A percentile compares a stretch with the other conserved stretches of the same genome.
phyloP scores from a whole-genome alignment of 2,329 filamentous ascomycete species.

The Talaromyces amestolkiae region DNA sequence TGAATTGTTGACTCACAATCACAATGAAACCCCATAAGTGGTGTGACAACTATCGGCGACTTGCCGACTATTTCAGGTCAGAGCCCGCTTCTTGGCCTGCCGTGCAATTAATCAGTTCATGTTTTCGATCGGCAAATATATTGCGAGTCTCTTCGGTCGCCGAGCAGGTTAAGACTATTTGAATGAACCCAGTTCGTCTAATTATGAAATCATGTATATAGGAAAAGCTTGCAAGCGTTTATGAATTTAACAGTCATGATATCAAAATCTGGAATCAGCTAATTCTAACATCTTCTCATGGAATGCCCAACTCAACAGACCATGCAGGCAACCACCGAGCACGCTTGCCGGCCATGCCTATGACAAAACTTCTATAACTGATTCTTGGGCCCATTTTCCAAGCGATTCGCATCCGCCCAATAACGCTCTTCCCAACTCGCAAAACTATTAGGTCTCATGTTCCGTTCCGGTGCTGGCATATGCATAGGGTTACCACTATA shows the following conservation, averaged over 20 bases:
- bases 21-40: background rate
- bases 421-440: background rate
- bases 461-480: background rate
- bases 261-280: background rate
- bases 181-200: background rate
- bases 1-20: background rate
- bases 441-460: background rate
- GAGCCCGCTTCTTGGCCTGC: background rate
- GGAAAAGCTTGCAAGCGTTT: background rate
- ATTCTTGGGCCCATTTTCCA: background rate
- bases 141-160: background rate
- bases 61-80: background rate
- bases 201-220: background rate
- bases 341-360: background rate
- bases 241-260: background rate
- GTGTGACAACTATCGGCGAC: background rate
- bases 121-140: background rate
- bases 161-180: background rate
- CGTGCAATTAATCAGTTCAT: no score
- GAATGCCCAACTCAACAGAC: background rate
- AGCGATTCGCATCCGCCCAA: background rate
- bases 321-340: background rate
- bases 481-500: background rate
- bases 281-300: background rate
- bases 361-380: background rate